These are phyloP conservation scores for Sphagnum tenellum DNA, from an alignment of 225 moss, liverwort and hornwort genomes.

Conservation along the genomic window DNA sequence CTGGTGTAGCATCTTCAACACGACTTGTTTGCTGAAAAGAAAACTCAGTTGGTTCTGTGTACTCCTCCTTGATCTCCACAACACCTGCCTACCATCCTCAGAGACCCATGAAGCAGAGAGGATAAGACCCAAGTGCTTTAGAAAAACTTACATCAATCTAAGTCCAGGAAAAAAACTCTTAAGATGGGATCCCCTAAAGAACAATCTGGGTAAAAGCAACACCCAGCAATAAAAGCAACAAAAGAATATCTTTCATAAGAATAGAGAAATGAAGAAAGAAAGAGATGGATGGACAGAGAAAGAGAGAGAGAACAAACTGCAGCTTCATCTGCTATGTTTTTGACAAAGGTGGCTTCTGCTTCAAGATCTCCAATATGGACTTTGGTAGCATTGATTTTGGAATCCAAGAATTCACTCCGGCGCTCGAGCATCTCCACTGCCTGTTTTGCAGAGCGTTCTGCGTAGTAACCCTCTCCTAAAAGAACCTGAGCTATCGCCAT, in stretches of 20 bases:
- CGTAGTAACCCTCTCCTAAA: slow-evolving; percentile 87
- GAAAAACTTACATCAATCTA: background rate
- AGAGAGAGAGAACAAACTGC: slow-evolving; percentile 38
- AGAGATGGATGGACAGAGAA: background rate
- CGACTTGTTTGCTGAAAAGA: slow-evolving; percentile 10
- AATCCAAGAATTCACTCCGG: slow-evolving; percentile 42
- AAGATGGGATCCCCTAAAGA: background rate
- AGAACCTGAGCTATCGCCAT: slow-evolving; percentile 76
- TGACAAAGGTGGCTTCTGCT: slow-evolving; percentile 69
- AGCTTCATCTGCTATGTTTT: slow-evolving; percentile 78
- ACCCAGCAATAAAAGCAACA: background rate
- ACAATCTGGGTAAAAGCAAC: background rate
- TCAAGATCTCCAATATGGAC: slow-evolving; percentile 75
- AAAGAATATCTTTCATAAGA: background rate
- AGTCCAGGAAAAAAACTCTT: background rate
- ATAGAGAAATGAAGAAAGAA: background rate
- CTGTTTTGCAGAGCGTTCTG: slow-evolving; percentile 91
- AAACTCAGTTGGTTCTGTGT: slow-evolving; percentile 17
- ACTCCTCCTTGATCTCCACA: slow-evolving; percentile 60
- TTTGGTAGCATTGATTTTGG: slow-evolving; percentile 40
- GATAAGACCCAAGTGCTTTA: too few relatives aligned
- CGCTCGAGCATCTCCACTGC: slow-evolving; percentile 69
- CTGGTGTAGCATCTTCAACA: background rate
- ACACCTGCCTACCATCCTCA: slow-evolving; percentile 28
- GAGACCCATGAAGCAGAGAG: too few relatives aligned